A percentile compares a stretch with the other conserved stretches of the same genome.
phyloP scores from a whole-genome alignment of 768 basidiomycete species.

The Boletus sp. region DNA sequence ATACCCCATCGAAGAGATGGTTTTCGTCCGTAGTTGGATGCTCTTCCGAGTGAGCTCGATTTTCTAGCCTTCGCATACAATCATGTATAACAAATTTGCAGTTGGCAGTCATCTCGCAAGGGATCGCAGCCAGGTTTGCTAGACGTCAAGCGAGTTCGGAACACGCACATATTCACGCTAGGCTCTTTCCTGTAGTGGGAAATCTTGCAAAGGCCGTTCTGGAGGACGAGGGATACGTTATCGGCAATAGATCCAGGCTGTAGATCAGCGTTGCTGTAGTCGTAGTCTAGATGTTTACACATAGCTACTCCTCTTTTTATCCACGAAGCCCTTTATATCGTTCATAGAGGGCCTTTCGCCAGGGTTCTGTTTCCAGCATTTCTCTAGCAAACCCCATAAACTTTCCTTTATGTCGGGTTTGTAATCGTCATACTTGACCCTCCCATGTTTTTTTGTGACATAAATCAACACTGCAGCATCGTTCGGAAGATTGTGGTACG shows the following conservation, averaged over 20 bases:
- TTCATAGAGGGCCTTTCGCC: slow-evolving; percentile 14
- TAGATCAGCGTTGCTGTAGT: slow-evolving; percentile 9
- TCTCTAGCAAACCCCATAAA: slow-evolving; percentile 18
- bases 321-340: slow-evolving; percentile 14
- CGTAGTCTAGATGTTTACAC: not conserved
- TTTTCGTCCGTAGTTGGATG: slow-evolving; percentile 85
- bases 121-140: slow-evolving; percentile 85
- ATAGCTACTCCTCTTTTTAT: slow-evolving; percentile 20
- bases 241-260: slow-evolving; percentile 27
- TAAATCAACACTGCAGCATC: slow-evolving; percentile 21
- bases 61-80: not conserved
- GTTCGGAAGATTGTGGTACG: slow-evolving; percentile 14
- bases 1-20: slow-evolving; percentile 78
- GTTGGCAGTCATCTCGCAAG: slow-evolving; percentile 83
- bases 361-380: slow-evolving; percentile 19
- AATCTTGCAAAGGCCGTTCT: slow-evolving; percentile 57
- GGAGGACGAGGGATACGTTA: slow-evolving; percentile 48
- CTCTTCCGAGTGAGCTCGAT: slow-evolving; percentile 61
- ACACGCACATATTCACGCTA: slow-evolving; percentile 48
- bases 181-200: slow-evolving; percentile 61
- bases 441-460: slow-evolving; percentile 10
- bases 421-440: slow-evolving; percentile 20
- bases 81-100: slow-evolving; percentile 25
- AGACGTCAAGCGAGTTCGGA: slow-evolving; percentile 89
- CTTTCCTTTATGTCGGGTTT: slow-evolving; percentile 15